Evolutionary conservation across 352 stramenopile genomes (phyloP), one percentile per base, ranked within the genome.

Genomic region (Pythium aristosporum): DNA sequence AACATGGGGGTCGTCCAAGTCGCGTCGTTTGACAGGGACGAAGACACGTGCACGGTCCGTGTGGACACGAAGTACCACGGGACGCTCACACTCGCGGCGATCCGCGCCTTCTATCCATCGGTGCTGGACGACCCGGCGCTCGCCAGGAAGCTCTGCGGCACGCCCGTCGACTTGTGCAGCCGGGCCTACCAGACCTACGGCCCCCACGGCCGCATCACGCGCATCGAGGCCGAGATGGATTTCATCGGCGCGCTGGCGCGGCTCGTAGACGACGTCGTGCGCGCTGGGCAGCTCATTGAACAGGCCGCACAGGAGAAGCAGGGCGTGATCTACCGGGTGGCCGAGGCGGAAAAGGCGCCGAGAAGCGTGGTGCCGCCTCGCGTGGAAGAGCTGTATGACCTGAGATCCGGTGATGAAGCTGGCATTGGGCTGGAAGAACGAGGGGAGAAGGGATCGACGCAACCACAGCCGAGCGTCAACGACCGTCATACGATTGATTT

Each of bases 141-240:
- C 37, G 15, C 20, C 7, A 21, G 5, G 6, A 15, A 20, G 13
- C 10, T 60, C 6, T 2, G 25, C 16, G 53, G 37, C 3, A 12
- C 16, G 20, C 9, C 21, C 7, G 8, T 60, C 11, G 9, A 37
- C n/a, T 20, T 42, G 32, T 13, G 11, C n/a, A 47, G n/a, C 3
- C 3, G 36, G 9, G 21, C 34, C 20, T 18, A 41, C 37, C 16
- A 41, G 15, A 49, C 30, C 13, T 63, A 47, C 44, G 34, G 30
- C 53, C 12, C 16, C 28, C n/a, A 21, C 12, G 43, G 46, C 21
- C 13, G 44, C 18, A 28, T 47, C 18, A 21, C 32, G 34, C 56
- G 30, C 2, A n/a, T 48, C n/a, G 56, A 63, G n/a, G 30, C 13
- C 6, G 56, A 63, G 21, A 11, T 49, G 7, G 44, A 63, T 47